These are phyloP conservation scores for Eremothecium coryli DNA, from an alignment of 1,139 yeast genomes.

Conservation along the genomic window DNA sequence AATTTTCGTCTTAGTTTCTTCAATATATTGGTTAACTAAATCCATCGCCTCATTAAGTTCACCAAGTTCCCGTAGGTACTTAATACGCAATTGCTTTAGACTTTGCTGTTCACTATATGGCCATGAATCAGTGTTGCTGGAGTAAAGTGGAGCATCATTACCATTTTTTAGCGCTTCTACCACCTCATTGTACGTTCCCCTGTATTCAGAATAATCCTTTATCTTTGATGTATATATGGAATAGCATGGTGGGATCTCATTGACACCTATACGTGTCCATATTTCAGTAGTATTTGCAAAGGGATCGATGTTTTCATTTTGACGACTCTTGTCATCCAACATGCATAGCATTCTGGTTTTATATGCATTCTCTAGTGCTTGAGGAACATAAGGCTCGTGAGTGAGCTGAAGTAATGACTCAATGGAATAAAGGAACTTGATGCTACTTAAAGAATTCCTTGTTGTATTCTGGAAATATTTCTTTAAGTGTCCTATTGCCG, in stretches of 20 bases:
- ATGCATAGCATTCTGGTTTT: constrained; percentile 11
- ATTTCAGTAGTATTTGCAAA: constrained; percentile 2
- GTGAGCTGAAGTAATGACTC: constrained; percentile 20
- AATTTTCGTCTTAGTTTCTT: constrained; percentile 10
- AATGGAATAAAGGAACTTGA: constrained; percentile 38
- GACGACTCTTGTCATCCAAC: constrained; percentile 4
- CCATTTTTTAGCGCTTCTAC: constrained; percentile 7
- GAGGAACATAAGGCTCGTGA: constrained; percentile 14
- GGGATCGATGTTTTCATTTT: constrained; percentile 2
- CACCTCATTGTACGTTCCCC: constrained; percentile 4
- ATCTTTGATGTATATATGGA: constrained; percentile 1
- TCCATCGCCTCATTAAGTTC: constrained; percentile 19
- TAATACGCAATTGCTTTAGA: constrained; percentile 11
- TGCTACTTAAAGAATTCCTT: constrained; percentile 13
- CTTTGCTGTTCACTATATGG: constrained; percentile 12
- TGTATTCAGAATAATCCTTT: constrained; percentile 1
- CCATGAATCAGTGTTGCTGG: constrained; percentile 3
- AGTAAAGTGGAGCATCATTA: constrained; percentile 6
- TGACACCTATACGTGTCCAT: constrained; percentile 2
- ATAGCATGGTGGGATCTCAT: constrained; percentile 3
- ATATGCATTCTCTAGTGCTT: constrained; percentile 17
- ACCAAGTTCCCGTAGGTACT: constrained; percentile 11
- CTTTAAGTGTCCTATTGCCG: constrained; percentile 1
- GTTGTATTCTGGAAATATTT: constrained; percentile 4
- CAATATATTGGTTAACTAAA: constrained; percentile 10